Evolutionary conservation across 2,329 filamentous ascomycete species (phyloP).

Genomic region (Aspergillus sp.): DNA sequence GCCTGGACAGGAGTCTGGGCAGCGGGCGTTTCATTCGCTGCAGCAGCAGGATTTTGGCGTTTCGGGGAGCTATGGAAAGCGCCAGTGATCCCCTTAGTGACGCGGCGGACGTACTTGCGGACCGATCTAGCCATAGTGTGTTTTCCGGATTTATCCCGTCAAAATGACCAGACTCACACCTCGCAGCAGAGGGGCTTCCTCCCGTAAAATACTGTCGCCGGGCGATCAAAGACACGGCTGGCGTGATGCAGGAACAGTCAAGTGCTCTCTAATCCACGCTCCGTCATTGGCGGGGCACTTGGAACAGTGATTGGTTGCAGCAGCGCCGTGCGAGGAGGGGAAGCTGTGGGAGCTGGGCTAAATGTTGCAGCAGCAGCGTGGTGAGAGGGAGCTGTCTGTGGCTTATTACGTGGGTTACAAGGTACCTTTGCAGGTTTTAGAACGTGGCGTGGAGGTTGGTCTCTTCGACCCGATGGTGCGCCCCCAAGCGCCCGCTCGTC

Average conservation of each 20-base stretch:
- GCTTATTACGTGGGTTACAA: constrained; percentile 7
- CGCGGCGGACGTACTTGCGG: constrained; percentile 18
- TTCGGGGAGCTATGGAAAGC: constrained; percentile 14
- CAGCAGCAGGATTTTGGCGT: background rate
- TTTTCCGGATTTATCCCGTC: constrained; percentile 4
- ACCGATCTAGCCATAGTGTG: constrained; percentile 12
- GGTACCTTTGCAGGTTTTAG: background rate
- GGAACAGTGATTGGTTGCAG: constrained; percentile 8
- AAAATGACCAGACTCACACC: background rate
- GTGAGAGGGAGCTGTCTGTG: background rate
- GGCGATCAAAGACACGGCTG: constrained; percentile 9
- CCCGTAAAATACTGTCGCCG: constrained; percentile 2
- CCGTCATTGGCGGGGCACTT: constrained; percentile 16
- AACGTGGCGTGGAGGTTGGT: constrained; percentile 10
- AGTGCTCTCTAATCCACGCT: constrained; percentile 16
- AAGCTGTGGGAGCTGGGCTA: background rate
- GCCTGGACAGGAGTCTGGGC: background rate
- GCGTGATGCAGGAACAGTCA: constrained; percentile 18
- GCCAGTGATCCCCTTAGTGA: constrained; percentile 18
- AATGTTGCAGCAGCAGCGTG: constrained; percentile 1
- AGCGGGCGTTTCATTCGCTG: background rate
- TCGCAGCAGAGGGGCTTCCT: constrained; percentile 6
- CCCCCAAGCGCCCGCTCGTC: background rate
- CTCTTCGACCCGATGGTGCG: background rate
- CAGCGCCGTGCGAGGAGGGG: constrained; percentile 8